Base-by-base conservation (phyloP, 2,329 filamentous ascomycete species). In the Pestalotiopsis sp. region DNA sequence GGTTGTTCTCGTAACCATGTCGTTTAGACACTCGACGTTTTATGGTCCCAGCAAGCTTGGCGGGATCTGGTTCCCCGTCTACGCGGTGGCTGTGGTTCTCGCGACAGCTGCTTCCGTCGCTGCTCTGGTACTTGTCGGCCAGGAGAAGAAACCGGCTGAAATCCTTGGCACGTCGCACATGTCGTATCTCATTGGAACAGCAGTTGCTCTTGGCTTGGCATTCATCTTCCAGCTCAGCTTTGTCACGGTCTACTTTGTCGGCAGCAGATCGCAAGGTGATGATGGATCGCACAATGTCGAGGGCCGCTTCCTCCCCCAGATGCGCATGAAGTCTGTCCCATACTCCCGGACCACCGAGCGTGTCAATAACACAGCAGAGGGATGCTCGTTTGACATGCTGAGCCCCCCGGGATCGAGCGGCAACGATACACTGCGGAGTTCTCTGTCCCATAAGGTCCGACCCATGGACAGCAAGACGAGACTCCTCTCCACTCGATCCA, bases 391-490 rank as follows among this genome's bases (percentile, higher is more conserved):
- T 45, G 81, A 80, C 6, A 81, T 78, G 4, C 77, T 74, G 45
- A 84, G 79, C 9, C 83, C 84, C 3, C 83, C 84, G 0, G 80
- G 81, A 4, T 85, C 86, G 1, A 83, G 82, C 59, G 78, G 80
- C 72, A 80, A 84, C 71, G 79, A 86, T 74, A 82, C 83, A 2
- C 78, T 85, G 72, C 81, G 78, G 71, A 87, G 85, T 4, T 87
- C 85, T 0, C 71, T 87, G 25, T 85, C 84, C 3, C 78, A 83
- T 49, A 80, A 79, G 23, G 80, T 89, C 14, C 85, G 87, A 4
- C 88, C 89, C 5, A 85, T 87, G 59, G 84, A 85, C 1, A 91
- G 89, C 52, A 87, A 81, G 76, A 88, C 86, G 2, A 84, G 84
- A 61, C 80, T 91, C 41, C 78, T 91, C 2, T 80, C 83, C 14